These are phyloP conservation scores for Aspergillus fumigatiaffinis DNA, from an alignment of 2,329 filamentous ascomycete genomes.

Conservation along the genomic window DNA sequence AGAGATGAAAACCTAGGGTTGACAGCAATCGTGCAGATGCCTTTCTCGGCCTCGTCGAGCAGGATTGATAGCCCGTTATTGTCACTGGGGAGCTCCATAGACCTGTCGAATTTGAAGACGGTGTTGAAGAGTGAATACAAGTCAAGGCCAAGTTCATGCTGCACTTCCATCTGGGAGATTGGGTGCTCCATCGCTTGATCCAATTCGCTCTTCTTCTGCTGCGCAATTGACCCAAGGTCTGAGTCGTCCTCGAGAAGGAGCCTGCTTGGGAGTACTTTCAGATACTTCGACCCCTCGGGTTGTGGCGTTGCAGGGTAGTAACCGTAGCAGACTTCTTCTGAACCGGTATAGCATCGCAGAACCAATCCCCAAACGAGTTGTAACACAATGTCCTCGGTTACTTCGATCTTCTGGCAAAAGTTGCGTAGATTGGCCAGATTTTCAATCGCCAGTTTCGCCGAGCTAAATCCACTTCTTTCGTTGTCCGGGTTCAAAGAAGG, in stretches of 20 bases:
- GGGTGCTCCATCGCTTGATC: slow-evolving; percentile 17
- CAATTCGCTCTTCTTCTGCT: slow-evolving; percentile 17
- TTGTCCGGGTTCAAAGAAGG: slow-evolving; percentile 25
- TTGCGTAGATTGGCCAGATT: slow-evolving; percentile 19
- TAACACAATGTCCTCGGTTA: slow-evolving; percentile 25
- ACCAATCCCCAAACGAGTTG: slow-evolving; percentile 45
- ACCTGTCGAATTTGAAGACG: slow-evolving; percentile 20
- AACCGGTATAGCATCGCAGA: slow-evolving; percentile 41
- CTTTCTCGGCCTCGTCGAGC: background rate
- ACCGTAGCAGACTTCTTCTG: slow-evolving; percentile 46
- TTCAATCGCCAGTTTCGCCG: slow-evolving; percentile 16
- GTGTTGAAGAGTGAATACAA: slow-evolving; percentile 30
- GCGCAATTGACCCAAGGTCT: slow-evolving; percentile 18
- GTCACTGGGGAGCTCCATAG: slow-evolving; percentile 5
- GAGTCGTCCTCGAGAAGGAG: slow-evolving; percentile 23
- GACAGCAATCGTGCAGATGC: slow-evolving; percentile 24
- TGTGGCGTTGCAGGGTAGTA: slow-evolving; percentile 32
- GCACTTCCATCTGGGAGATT: slow-evolving; percentile 20
- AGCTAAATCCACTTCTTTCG: slow-evolving; percentile 4
- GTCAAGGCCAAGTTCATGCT: slow-evolving; percentile 23
- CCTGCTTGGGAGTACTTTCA: slow-evolving; percentile 19
- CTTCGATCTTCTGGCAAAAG: slow-evolving; percentile 18
- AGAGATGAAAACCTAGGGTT: slow-evolving; percentile 23
- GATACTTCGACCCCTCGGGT: slow-evolving; percentile 35
- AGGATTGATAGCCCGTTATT: background rate